Evolutionary conservation across 2,329 filamentous ascomycete genomes (phyloP).

Genomic region (Rhynchosporium secalis): DNA sequence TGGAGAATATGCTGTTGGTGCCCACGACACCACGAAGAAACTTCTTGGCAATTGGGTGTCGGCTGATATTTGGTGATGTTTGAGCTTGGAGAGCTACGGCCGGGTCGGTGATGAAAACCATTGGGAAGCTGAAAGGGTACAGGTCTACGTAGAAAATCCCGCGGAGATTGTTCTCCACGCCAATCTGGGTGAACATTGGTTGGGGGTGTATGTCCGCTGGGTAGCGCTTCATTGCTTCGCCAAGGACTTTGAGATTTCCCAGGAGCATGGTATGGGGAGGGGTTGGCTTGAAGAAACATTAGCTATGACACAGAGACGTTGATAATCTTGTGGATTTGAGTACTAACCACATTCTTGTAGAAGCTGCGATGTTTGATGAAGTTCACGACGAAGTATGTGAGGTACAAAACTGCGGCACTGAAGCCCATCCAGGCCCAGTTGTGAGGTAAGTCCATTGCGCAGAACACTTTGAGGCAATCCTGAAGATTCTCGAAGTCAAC

Average conservation of each 20-base stretch:
- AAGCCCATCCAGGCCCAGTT: slow-evolving; percentile 14
- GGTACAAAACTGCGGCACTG: not conserved
- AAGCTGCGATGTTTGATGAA: slow-evolving; percentile 16
- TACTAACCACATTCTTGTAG: slow-evolving; percentile 14
- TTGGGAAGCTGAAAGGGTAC: slow-evolving; percentile 23
- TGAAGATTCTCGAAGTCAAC: not conserved
- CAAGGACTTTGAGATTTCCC: slow-evolving; percentile 27
- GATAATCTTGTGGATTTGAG: not conserved
- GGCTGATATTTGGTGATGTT: slow-evolving; percentile 16
- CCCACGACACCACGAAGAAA: slow-evolving; percentile 23
- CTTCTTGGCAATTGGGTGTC: slow-evolving; percentile 17
- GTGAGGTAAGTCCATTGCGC: not conserved
- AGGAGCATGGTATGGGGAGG: slow-evolving; percentile 24
- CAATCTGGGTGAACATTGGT: slow-evolving; percentile 22
- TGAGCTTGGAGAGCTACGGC: slow-evolving; percentile 20
- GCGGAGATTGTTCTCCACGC: slow-evolving; percentile 21
- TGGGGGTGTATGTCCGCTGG: slow-evolving; percentile 26
- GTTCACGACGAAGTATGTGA: slow-evolving; percentile 12
- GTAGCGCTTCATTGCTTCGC: slow-evolving; percentile 20
- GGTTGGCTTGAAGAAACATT: slow-evolving; percentile 19
- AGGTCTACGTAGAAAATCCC: slow-evolving; percentile 32
- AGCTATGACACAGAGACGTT: not conserved
- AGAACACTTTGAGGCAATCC: not conserved
- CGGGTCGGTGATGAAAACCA: slow-evolving; percentile 26
- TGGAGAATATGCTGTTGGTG: slow-evolving; percentile 23